Evolutionary conservation across 1,284 basidiomycete genomes (phyloP).

Genomic region (Ceratobasidium sp.): DNA sequence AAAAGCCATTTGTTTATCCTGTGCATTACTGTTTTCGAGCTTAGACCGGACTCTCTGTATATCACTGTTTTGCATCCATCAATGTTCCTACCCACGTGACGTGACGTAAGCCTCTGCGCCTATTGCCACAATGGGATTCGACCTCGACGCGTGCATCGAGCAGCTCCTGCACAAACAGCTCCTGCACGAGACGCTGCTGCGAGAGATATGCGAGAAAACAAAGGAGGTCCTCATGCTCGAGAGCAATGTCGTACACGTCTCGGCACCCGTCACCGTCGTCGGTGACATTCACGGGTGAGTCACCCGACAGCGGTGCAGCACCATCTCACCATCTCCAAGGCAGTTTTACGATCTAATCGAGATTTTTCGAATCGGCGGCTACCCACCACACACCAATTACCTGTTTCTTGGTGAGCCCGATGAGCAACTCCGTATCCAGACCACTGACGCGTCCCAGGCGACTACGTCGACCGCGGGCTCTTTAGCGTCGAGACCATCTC

Average conservation of each 20-base stretch:
- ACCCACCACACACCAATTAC: conserved; percentile 96
- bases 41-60: conserved; percentile 25
- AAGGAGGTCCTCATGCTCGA: conserved; percentile 99
- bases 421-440: background rate
- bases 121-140: conserved; percentile 59
- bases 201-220: conserved; percentile 98
- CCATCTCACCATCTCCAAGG: conserved; percentile 54
- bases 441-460: conserved; percentile 62
- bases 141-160: conserved; percentile 93
- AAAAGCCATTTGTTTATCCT: conserved; percentile 29
- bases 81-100: background rate
- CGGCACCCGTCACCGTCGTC: conserved; percentile 97
- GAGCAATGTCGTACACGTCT: conserved; percentile 97
- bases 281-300: conserved; percentile 98
- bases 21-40: conserved; percentile 25
- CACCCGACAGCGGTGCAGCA: conserved; percentile 33
- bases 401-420: conserved; percentile 83
- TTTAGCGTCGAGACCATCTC: conserved; percentile 99
- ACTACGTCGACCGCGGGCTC: conserved; percentile 96
- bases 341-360: conserved; percentile 99
- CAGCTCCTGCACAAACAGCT: conserved; percentile 90
- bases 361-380: conserved; percentile 98
- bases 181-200: conserved; percentile 86
- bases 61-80: background rate
- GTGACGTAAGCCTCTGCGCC: conserved; percentile 4